Evolutionary conservation across 495 filamentous ascomycete species (phyloP).

Genomic region (Xylaria grammica): DNA sequence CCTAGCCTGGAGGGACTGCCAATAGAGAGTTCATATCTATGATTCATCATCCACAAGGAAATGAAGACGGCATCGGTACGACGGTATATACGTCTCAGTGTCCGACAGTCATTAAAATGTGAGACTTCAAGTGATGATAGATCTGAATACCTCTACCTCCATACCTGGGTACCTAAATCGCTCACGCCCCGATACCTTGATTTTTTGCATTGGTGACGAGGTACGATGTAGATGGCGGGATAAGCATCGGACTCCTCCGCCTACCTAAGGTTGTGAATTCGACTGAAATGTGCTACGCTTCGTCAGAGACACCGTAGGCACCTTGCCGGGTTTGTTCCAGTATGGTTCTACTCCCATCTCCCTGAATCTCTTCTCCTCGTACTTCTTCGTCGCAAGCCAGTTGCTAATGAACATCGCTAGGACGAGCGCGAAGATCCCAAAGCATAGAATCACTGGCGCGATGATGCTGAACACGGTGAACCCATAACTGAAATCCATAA

Average conservation of each 20-base stretch:
- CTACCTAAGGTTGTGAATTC: background rate
- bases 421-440: constrained; percentile 29
- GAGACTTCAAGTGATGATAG: background rate
- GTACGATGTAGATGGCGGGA: background rate
- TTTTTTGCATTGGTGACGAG: background rate
- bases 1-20: no score
- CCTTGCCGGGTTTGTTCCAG: constrained; percentile 18
- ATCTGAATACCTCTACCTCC: background rate
- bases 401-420: constrained; percentile 33
- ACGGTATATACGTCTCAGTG: background rate
- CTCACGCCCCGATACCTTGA: background rate
- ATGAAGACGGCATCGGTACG: no score
- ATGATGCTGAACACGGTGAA: constrained; percentile 59
- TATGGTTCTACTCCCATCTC: constrained; percentile 34
- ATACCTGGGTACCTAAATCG: background rate
- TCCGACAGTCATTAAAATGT: background rate
- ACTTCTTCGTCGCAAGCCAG: constrained; percentile 33
- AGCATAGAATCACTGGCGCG: constrained; percentile 33
- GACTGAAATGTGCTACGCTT: background rate
- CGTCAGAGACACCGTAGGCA: background rate
- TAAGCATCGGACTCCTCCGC: background rate
- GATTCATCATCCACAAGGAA: no score
- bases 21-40: no score
- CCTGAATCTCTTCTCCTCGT: constrained; percentile 31
- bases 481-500: constrained; percentile 56